Evolutionary conservation across 768 basidiomycete genomes (phyloP), one percentile per base, ranked within the genome.

Genomic region (Tremella yokohamensis): DNA sequence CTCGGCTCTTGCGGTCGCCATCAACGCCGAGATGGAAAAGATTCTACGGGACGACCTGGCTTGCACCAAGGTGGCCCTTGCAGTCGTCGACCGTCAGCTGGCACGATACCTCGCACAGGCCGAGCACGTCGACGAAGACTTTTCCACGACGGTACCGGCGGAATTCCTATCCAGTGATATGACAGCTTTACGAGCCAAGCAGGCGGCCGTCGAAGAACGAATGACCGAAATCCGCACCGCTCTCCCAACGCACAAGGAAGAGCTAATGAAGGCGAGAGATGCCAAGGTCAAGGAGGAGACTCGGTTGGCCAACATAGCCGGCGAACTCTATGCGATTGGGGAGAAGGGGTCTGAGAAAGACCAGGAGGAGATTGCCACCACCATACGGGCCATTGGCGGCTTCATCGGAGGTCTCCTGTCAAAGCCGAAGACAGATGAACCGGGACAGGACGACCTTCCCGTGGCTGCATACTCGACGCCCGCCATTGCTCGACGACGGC

Each of bases 11-110:
- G 67, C 67, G 4, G 61, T 65, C 13, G 65, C 65, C 4, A 60
- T 69, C 54, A 66, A 67, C 55, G 59, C 63, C 22, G 70, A 72
- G 54, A 63, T 72, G 49, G 70, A 72, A 44, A 54, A 55, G 42
- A 47, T 64, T 20, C 49, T 72, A 13, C 58, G 65, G 45, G 68
- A 69, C 42, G 70, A 72, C 45, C 53, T 72, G 16, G 70, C 65
- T 0, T 22, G 42, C 13, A 69, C 70, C 6, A 62, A 63, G 52
- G 61, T 62, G 19, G 63, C 67, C n/a, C 67, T 65, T 24, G 58
- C 48, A 0, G 29, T 52, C 9, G 11, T 69, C 39, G 65, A 64
- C 25, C 52, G 55, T 8, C 47, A 66, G 18, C 60, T 70, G 16
- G 50, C 65, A 3, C 52, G 50, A 26, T 20, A 55, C 8, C 57